Percentiles rank a stretch among this genome's conserved stretches.
These are phyloP conservation scores for Geum urbanum DNA, from an alignment of 306 rosid genomes.

Conservation along the genomic window DNA sequence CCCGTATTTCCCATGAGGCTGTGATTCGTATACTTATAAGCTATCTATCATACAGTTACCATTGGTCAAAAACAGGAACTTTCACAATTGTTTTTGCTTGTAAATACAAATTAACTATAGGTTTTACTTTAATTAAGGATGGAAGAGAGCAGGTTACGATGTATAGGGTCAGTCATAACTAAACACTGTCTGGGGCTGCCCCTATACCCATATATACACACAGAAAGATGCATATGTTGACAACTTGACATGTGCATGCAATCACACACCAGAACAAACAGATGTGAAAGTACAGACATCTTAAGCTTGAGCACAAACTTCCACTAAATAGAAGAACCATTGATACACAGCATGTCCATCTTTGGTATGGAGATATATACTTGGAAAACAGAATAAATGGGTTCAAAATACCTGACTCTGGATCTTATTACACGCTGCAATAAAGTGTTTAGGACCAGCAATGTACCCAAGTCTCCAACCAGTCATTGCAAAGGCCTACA, in stretches of 20 bases:
- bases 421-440: constrained; percentile 71
- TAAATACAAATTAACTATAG: not conserved
- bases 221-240: too few species aligned
- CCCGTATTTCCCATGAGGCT: not conserved
- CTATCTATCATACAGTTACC: not conserved
- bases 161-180: not conserved
- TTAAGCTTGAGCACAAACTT: not conserved
- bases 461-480: constrained; percentile 98
- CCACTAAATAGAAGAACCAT: too few species aligned
- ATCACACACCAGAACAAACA: not conserved
- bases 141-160: not conserved
- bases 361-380: not conserved
- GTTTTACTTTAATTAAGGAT: too few species aligned
- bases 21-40: not conserved
- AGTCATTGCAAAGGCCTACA: constrained; percentile 95
- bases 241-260: not conserved
- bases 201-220: not conserved
- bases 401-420: constrained; percentile 82
- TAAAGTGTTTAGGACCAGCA: constrained; percentile 94
- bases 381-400: constrained; percentile 6
- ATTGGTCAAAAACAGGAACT: not conserved
- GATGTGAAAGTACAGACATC: not conserved
- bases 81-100: not conserved
- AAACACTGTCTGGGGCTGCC: too few species aligned
- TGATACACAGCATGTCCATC: too few species aligned